Percentiles rank a stretch among this genome's conserved stretches.
These are phyloP conservation scores for Pseudohyphozyma bogoriensis DNA, from an alignment of 768 basidiomycete genomes.

Conservation along the genomic window DNA sequence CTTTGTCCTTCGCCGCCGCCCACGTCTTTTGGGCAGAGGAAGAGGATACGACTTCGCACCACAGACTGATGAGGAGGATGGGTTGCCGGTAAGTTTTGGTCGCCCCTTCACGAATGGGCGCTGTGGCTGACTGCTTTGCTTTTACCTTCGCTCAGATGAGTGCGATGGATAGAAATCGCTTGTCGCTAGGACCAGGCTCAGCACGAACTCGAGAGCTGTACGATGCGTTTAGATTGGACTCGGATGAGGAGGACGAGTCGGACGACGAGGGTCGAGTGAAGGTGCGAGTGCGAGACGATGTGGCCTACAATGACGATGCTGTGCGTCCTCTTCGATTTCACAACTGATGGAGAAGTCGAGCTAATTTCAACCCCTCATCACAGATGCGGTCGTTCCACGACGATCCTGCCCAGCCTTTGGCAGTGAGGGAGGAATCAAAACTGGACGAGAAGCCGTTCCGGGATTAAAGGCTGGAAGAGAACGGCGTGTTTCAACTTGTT, in stretches of 20 bases:
- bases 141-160: too few species aligned
- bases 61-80: slow-evolving; percentile 50
- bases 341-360: neutral
- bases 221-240: slow-evolving; percentile 59
- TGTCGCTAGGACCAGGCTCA: slow-evolving; percentile 7
- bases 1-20: slow-evolving; percentile 61
- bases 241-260: slow-evolving; percentile 33
- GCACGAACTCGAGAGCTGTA: slow-evolving; percentile 76
- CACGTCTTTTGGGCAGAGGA: neutral
- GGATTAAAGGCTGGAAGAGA: too few species aligned
- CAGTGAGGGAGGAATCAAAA: too few species aligned
- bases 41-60: slow-evolving; percentile 27
- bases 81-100: too few species aligned
- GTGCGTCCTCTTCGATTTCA: neutral
- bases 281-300: neutral
- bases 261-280: slow-evolving; percentile 7
- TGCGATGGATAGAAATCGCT: slow-evolving; percentile 45
- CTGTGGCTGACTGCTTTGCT: too few species aligned
- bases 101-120: too few species aligned
- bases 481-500: too few species aligned
- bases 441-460: too few species aligned
- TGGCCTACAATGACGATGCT: neutral
- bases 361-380: neutral
- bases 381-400: neutral
- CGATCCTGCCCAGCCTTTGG: too few species aligned